Evolutionary conservation across 2,329 filamentous ascomycete genomes (phyloP).

Genomic region (Mycosphaerella sp.): DNA sequence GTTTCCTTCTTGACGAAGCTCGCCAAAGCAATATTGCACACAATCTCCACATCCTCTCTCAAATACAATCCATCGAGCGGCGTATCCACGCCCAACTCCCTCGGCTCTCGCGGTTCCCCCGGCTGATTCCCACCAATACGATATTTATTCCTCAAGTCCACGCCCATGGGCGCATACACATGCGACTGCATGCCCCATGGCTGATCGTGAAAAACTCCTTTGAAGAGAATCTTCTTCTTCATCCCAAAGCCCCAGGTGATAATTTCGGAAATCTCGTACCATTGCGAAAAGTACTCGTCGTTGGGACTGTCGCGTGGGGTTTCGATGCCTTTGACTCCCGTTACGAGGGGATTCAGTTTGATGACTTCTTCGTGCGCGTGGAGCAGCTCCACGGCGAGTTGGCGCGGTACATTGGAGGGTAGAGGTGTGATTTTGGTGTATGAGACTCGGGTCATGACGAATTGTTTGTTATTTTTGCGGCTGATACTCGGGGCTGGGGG

Average conservation of each 20-base stretch:
- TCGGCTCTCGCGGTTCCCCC: conserved; percentile 56
- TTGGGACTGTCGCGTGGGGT: conserved; percentile 59
- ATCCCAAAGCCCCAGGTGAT: conserved; percentile 63
- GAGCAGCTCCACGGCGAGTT: conserved; percentile 65
- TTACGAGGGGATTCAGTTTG: conserved; percentile 62
- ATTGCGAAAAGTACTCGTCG: conserved; percentile 66
- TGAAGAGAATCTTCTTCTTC: conserved; percentile 61
- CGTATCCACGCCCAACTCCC: conserved; percentile 58
- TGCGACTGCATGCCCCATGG: conserved; percentile 67
- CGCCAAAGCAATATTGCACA: conserved; percentile 57
- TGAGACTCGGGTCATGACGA: neutral
- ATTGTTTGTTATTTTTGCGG: neutral
- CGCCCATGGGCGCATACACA: conserved; percentile 60
- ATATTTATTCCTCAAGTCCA: conserved; percentile 63
- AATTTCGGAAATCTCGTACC: conserved; percentile 66
- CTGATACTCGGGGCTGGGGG: neutral
- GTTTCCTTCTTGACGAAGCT: conserved; percentile 60
- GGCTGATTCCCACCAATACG: conserved; percentile 63
- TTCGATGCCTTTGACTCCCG: conserved; percentile 56
- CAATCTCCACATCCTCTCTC: conserved; percentile 64
- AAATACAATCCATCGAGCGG: conserved; percentile 61
- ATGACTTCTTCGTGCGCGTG: conserved; percentile 66
- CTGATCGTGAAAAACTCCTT: conserved; percentile 65
- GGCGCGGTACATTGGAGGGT: conserved; percentile 61
- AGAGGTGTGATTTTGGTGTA: conserved; percentile 66